Conservation (phyloP, 129 eudicot genomes). For the carrot (Daucus carota) region DH1_v3.0 NC_030381.2:6014001-6014500, state of each 20-base stretch:
- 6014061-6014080: slow-evolving; percentile 59
- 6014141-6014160: slow-evolving; percentile 75
- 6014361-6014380: slow-evolving; percentile 72
- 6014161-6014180: slow-evolving; percentile 74
- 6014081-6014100: slow-evolving; percentile 84
- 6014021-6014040: slow-evolving; percentile 10
- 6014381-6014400: slow-evolving; percentile 78
- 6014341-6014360: slow-evolving; percentile 54
- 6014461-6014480: neutral
- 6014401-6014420: slow-evolving; percentile 23
- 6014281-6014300: slow-evolving; percentile 73
- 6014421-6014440: neutral
- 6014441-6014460: neutral
- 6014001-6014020: slow-evolving; percentile 17
- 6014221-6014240: slow-evolving; percentile 65
- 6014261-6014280: slow-evolving; percentile 65
- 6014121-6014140: slow-evolving; percentile 56
- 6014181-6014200: slow-evolving; percentile 71
- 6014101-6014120: slow-evolving; percentile 66
- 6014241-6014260: slow-evolving; percentile 83
- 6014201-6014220: slow-evolving; percentile 43
- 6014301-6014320: slow-evolving; percentile 85
- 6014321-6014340: slow-evolving; percentile 72
- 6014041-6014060: slow-evolving; percentile 6
- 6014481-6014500: neutral